Conservation (phyloP, 371 early-diverging fungal genomes). For the Entomophthora muscae region DNA sequence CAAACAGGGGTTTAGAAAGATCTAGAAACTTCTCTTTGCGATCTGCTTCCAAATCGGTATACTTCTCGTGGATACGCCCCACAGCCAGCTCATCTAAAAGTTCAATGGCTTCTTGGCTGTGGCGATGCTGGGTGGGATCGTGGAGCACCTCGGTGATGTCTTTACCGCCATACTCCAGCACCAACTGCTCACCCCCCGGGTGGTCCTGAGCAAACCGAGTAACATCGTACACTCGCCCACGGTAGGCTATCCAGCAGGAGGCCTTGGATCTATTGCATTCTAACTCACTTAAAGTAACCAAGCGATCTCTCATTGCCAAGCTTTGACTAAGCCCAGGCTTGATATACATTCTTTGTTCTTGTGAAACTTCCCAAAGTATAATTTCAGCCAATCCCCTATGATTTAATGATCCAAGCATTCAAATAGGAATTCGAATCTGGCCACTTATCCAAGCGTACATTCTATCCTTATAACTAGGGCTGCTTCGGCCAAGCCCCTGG, state of each 20-base stretch:
- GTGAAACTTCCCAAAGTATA: no score
- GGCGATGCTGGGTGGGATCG: constrained; percentile 54
- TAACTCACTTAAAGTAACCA: constrained; percentile 30
- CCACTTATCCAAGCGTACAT: no score
- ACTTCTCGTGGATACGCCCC: constrained; percentile 23
- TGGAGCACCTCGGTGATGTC: constrained; percentile 54
- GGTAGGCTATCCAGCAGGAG: constrained; percentile 53
- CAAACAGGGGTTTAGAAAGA: constrained; percentile 55
- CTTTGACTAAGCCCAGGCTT: no score
- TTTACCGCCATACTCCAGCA: constrained; percentile 54
- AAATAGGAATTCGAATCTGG: no score
- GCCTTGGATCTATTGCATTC: constrained; percentile 33
- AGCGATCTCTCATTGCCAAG: no score
- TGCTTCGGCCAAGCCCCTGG: no score
- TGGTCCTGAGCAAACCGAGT: constrained; percentile 62
- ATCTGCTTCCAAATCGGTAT: constrained; percentile 25
- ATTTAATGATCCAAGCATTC: no score
- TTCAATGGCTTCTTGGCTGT: constrained; percentile 68
- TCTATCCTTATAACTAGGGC: no score
- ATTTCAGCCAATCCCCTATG: no score
- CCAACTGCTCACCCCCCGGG: constrained; percentile 61
- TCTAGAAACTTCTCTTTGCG: constrained; percentile 59
- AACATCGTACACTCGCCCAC: constrained; percentile 68
- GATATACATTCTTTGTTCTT: no score
- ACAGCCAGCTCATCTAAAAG: constrained; percentile 65